Percentiles rank a stretch among this genome's conserved stretches.
Conservation (phyloP, 768 basidiomycete species). For the Dictyophora rubrovolvata region DNA sequence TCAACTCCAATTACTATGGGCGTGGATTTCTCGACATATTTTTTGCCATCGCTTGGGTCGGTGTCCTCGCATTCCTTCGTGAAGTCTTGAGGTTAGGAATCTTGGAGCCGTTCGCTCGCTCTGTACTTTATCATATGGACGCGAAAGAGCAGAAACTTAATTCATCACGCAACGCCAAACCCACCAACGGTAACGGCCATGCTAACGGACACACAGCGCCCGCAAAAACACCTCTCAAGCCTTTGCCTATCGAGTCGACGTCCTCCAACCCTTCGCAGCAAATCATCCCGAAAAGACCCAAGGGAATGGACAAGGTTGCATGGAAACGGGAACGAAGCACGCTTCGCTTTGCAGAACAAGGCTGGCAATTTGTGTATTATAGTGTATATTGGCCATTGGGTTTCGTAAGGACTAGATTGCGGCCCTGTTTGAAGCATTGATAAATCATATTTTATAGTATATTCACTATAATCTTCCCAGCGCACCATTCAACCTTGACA, state of each 20-base stretch:
- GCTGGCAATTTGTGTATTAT: conserved; percentile 83
- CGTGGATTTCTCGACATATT: conserved; percentile 73
- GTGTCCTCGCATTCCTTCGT: conserved; percentile 77
- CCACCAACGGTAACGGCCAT: conserved; percentile 22
- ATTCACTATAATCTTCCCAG: conserved; percentile 67
- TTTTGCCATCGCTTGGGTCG: conserved; percentile 70
- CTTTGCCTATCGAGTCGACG: not conserved
- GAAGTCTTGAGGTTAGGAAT: conserved; percentile 65
- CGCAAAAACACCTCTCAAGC: conserved; percentile 13
- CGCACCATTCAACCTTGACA: conserved; percentile 45
- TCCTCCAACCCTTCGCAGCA: not conserved
- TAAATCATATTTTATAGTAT: conserved; percentile 44
- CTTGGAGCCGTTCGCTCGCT: conserved; percentile 72
- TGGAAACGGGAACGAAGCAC: conserved; percentile 61
- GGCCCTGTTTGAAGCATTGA: conserved; percentile 9
- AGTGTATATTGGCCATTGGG: conserved; percentile 67
- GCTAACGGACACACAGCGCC: conserved; percentile 23
- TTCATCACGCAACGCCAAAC: conserved; percentile 16
- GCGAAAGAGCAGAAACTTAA: conserved; percentile 23
- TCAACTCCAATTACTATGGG: conserved; percentile 54
- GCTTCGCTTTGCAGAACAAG: conserved; percentile 89
- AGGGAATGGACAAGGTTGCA: conserved; percentile 34
- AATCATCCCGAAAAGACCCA: not conserved
- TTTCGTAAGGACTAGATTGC: conserved; percentile 47
- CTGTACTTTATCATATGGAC: conserved; percentile 52